Percentiles rank a stretch among this genome's conserved stretches.
Evolutionary conservation across 805 yeast species (phyloP).

Genomic region (Nakazawaea wickerhamii): DNA sequence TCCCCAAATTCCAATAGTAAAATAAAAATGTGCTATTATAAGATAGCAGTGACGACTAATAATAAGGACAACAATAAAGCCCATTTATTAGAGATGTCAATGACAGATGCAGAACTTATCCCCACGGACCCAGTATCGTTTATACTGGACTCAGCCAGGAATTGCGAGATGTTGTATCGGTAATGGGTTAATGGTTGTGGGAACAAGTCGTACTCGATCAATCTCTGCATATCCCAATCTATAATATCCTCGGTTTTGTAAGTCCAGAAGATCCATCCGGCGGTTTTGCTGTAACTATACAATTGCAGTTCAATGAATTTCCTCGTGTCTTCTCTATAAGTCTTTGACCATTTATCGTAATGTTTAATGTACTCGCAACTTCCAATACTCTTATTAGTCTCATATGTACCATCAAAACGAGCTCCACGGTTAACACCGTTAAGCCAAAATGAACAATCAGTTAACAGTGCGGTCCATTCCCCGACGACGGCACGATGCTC

Average conservation of each 20-base stretch:
- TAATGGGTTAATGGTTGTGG: conserved; percentile 61
- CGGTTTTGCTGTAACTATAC: conserved; percentile 62
- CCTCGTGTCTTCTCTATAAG: conserved; percentile 54
- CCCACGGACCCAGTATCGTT: neutral
- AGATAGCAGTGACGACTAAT: neutral
- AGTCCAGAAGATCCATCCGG: conserved; percentile 93
- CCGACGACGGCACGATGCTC: conserved; percentile 75
- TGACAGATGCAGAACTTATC: conserved; percentile 1
- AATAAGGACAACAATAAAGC: neutral
- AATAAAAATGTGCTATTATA: neutral
- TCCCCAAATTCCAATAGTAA: no score
- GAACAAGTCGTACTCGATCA: conserved; percentile 56
- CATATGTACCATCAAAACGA: conserved; percentile 63
- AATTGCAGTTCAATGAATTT: conserved; percentile 83
- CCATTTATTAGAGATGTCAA: neutral
- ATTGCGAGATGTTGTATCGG: neutral
- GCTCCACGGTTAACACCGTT: conserved; percentile 85
- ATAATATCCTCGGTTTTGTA: conserved; percentile 80
- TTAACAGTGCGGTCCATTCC: conserved; percentile 89
- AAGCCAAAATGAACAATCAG: conserved; percentile 86
- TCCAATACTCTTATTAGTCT: conserved; percentile 40
- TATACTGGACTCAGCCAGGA: neutral
- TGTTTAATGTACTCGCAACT: conserved; percentile 52
- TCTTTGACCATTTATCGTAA: conserved; percentile 49
- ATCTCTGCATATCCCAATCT: conserved; percentile 80